phyloP scores from a whole-genome alignment of 2,329 filamentous ascomycete genomes.

The Corinectria fuckeliana region DNA sequence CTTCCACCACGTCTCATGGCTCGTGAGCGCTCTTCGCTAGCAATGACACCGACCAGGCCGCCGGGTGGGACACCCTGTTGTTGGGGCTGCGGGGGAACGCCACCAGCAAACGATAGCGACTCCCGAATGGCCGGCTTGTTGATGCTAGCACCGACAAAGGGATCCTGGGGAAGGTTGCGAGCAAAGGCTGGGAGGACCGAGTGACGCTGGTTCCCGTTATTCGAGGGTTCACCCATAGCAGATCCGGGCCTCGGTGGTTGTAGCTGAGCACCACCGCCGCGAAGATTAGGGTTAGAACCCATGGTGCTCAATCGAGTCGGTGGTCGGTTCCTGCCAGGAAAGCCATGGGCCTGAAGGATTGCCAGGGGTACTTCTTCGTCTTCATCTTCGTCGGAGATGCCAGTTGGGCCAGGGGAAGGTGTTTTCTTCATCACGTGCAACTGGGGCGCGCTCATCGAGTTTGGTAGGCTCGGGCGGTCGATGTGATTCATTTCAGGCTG shows the following conservation, averaged over 20 bases:
- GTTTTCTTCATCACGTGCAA: slow-evolving; percentile 50
- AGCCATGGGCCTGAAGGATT: slow-evolving; percentile 87
- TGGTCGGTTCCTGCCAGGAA: slow-evolving; percentile 78
- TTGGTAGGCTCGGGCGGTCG: slow-evolving; percentile 61
- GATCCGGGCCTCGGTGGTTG: slow-evolving; percentile 61
- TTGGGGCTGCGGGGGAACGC: slow-evolving; percentile 49
- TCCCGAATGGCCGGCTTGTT: slow-evolving; percentile 77
- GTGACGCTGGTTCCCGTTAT: slow-evolving; percentile 37
- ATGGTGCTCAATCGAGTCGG: slow-evolving; percentile 70
- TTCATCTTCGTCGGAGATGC: slow-evolving; percentile 79
- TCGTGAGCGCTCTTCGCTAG: slow-evolving; percentile 79
- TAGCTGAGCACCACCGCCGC: slow-evolving; percentile 56
- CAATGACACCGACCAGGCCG: slow-evolving; percentile 87
- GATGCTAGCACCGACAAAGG: slow-evolving; percentile 80
- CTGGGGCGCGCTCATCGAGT: slow-evolving; percentile 69
- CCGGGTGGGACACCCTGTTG: slow-evolving; percentile 64
- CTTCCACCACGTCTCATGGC: slow-evolving; percentile 82
- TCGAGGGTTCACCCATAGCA: slow-evolving; percentile 56
- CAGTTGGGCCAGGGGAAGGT: slow-evolving; percentile 49
- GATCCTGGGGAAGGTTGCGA: slow-evolving; percentile 80
- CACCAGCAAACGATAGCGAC: slow-evolving; percentile 73
- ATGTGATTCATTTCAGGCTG: slow-evolving; percentile 44
- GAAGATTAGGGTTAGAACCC: slow-evolving; percentile 75
- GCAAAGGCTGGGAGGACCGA: slow-evolving; percentile 79
- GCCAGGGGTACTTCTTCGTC: slow-evolving; percentile 89